Base-by-base conservation (phyloP, 164 flowering plant species). In the Litsea cubeba region DNA sequence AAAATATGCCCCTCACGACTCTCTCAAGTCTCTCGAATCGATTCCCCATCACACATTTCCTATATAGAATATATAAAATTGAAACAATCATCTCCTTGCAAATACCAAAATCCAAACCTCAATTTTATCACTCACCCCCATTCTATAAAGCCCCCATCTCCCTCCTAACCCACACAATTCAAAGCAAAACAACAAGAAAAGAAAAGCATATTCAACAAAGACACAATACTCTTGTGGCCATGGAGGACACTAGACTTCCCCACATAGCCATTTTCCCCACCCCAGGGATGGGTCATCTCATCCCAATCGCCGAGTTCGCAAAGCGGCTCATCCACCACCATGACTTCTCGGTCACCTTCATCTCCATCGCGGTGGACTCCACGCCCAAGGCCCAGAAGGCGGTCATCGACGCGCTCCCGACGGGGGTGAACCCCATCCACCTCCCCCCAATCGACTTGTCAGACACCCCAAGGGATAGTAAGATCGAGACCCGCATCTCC, bases 251-350 rank as follows among this genome's bases (percentile, higher is more conserved):
- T 12, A 24, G 64, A 30, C 26, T 6, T 40, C 57, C 79, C 26
- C 85, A 76, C 68, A 68, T 83, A 25, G 72, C 74, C 12, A 64
- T 83, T 54, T 35, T 83, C 8, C 83, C 85, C n/a, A 80, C 75
- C 17, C 84, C 87, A 10, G 84, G 89, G 1, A 79, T 85, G 78
- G 87, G 91, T 25, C 89, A 88, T 75, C 80, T 85, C 35, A 81
- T 84, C 75, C 89, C 91, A 26, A 73, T 85, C 5, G 70, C 58
- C 2, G 84, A 84, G 78, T 77, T 88, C 8, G 85, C 88, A 22
- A 81, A 78, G 50, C 79, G 49, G 14, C 83, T 88, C 67, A 72
- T 74, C 23, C 50, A 24, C 66, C 68, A 49, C 35, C 76, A 76
- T 30, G 58, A 73, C 68, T 76, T 82, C 76, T 28, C 78, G 12